These are phyloP conservation scores for Leccinum griseonigrum DNA, from an alignment of 1,284 basidiomycete species.

Conservation along the genomic window DNA sequence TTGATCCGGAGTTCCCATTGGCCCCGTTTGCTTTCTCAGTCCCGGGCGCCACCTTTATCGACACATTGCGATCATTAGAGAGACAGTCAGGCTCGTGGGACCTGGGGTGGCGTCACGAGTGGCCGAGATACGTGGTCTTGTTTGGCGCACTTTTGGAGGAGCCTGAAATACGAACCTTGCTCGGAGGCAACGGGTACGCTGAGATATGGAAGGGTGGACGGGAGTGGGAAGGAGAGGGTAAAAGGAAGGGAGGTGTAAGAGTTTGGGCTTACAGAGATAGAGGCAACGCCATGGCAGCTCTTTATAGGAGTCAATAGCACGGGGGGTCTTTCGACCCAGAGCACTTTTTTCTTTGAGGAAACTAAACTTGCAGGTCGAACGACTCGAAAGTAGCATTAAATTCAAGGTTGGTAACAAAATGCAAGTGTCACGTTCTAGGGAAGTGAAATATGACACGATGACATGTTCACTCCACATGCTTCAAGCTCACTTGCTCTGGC, in stretches of 20 bases:
- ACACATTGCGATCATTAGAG: slow-evolving; percentile 21
- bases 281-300: background rate
- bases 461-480: background rate
- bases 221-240: slow-evolving; percentile 79
- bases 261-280: slow-evolving; percentile 49
- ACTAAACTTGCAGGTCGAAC: background rate
- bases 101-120: slow-evolving; percentile 61
- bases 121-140: slow-evolving; percentile 79
- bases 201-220: slow-evolving; percentile 67
- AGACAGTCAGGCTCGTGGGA: slow-evolving; percentile 28
- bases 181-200: slow-evolving; percentile 62
- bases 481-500: slow-evolving; percentile 30
- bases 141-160: slow-evolving; percentile 72
- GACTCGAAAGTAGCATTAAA: background rate
- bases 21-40: slow-evolving; percentile 58
- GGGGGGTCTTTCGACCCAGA: background rate
- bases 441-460: background rate
- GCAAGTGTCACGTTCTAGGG: slow-evolving; percentile 9
- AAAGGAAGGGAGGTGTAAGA: slow-evolving; percentile 75
- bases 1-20: slow-evolving; percentile 65
- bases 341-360: background rate
- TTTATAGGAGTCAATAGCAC: background rate
- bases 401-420: background rate
- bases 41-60: slow-evolving; percentile 41
- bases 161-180: slow-evolving; percentile 46